These are phyloP conservation scores for Calendula officinalis DNA, from an alignment of 129 eudicot genomes.

Conservation along the genomic window DNA sequence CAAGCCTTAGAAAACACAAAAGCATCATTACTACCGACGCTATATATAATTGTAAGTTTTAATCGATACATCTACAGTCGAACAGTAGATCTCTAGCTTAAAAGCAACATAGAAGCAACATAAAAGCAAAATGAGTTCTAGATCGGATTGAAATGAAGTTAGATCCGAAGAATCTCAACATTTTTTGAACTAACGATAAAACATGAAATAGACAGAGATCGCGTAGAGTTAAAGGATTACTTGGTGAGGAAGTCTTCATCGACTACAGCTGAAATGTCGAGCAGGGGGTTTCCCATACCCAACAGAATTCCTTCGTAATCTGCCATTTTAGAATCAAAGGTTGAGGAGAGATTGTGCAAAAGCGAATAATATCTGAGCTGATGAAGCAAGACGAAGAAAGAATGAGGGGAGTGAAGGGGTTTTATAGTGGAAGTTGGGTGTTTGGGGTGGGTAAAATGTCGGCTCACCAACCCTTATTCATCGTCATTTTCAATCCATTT, in stretches of 20 bases:
- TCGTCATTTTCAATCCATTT: background rate
- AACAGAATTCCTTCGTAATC: constrained; percentile 55
- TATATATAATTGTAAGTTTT: background rate
- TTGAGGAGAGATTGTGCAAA: background rate
- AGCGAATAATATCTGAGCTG: constrained; percentile 10
- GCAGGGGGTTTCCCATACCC: constrained; percentile 95
- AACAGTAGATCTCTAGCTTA: constrained; percentile 22
- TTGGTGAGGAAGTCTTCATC: constrained; percentile 66
- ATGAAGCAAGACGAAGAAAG: constrained; percentile 24
- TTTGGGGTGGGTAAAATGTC: constrained; percentile 31
- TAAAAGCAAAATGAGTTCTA: background rate
- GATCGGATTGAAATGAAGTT: constrained; percentile 25
- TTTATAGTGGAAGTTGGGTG: constrained; percentile 13
- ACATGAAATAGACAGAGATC: background rate
- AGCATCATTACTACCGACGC: background rate
- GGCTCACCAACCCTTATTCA: constrained; percentile 26
- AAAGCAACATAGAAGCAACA: background rate
- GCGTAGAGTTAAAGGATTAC: constrained; percentile 31
- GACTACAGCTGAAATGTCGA: constrained; percentile 82
- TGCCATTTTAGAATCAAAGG: constrained; percentile 18
- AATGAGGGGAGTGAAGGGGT: constrained; percentile 20
- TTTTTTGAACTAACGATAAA: background rate
- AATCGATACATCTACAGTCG: background rate
- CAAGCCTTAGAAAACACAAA: background rate
- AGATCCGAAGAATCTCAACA: constrained; percentile 19